These are phyloP conservation scores for Rosa multiflora DNA, from an alignment of 306 rosid species.

Conservation along the genomic window DNA sequence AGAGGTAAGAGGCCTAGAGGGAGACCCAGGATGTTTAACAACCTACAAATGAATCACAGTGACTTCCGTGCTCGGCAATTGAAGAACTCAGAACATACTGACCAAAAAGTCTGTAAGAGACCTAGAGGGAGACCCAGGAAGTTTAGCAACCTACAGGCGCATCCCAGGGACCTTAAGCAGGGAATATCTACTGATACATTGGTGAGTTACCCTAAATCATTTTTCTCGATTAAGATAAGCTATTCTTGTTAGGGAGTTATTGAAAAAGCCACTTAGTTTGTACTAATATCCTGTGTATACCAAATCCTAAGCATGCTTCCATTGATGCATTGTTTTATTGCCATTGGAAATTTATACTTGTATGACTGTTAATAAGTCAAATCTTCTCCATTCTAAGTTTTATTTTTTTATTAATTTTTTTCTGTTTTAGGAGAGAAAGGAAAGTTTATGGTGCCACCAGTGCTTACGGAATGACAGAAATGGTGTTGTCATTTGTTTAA, in stretches of 20 bases:
- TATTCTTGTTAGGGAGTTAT: neutral
- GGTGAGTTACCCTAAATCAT: slow-evolving; percentile 33
- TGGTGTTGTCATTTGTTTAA: slow-evolving; percentile 38
- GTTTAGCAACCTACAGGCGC: slow-evolving; percentile 5
- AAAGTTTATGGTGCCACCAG: slow-evolving; percentile 56
- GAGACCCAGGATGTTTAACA: slow-evolving; percentile 30
- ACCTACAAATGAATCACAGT: slow-evolving; percentile 9
- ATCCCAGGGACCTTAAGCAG: slow-evolving; percentile 18
- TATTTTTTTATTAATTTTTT: slow-evolving; percentile 3
- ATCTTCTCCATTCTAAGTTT: slow-evolving; percentile 9
- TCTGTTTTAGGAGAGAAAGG: slow-evolving; percentile 39
- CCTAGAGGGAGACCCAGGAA: slow-evolving; percentile 39
- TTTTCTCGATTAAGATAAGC: neutral
- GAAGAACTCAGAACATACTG: slow-evolving; percentile 14
- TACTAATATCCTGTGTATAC: neutral
- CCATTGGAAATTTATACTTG: slow-evolving; percentile 9
- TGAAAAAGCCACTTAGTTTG: neutral
- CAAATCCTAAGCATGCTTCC: neutral
- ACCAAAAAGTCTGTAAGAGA: slow-evolving; percentile 21
- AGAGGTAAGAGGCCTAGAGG: slow-evolving; percentile 34
- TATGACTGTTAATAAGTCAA: slow-evolving; percentile 5
- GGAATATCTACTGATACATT: slow-evolving; percentile 27
- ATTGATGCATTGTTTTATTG: slow-evolving; percentile 6
- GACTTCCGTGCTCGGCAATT: slow-evolving; percentile 15
- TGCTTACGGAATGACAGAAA: slow-evolving; percentile 44